phyloP scores from a whole-genome alignment of 176 grass and related monocot genomes.

The Typha latifolia region DNA sequence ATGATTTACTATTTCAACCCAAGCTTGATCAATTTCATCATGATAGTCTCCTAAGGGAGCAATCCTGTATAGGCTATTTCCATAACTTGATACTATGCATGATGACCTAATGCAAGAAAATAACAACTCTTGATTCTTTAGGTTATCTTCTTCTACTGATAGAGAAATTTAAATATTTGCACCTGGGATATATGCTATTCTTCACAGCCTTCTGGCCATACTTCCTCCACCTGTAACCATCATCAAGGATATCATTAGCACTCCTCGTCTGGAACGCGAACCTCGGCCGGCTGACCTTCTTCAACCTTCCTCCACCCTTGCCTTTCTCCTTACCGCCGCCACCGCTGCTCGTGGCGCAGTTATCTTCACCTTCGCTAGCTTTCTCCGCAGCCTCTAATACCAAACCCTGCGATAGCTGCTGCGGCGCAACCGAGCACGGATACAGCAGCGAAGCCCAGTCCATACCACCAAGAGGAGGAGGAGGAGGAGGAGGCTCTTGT shows the following conservation, averaged over 20 bases:
- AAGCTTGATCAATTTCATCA: no score
- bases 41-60: no score
- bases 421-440: slow-evolving; percentile 2
- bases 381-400: slow-evolving; percentile 4
- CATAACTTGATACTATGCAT: no score
- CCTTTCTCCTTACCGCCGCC: slow-evolving; percentile 21
- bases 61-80: no score
- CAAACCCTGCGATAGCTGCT: slow-evolving; percentile 8
- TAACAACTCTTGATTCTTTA: not conserved
- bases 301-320: slow-evolving; percentile 30
- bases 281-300: slow-evolving; percentile 55
- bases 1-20: no score
- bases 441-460: slow-evolving; percentile 29
- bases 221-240: slow-evolving; percentile 92
- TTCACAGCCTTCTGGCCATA: slow-evolving; percentile 95
- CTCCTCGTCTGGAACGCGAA: slow-evolving; percentile 92
- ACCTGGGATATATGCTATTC: slow-evolving; percentile 81
- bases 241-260: slow-evolving; percentile 73
- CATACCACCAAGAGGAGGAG: slow-evolving; percentile 1
- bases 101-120: no score
- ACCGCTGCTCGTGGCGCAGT: slow-evolving; percentile 4
- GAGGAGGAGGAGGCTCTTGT: not conserved
- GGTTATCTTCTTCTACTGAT: not conserved
- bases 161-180: not conserved
- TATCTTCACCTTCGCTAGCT: slow-evolving; percentile 22